Percentiles rank a stretch among this genome's conserved stretches.
phyloP scores from a whole-genome alignment of 495 filamentous ascomycete species.

The Parachaetomium inaequale region DNA sequence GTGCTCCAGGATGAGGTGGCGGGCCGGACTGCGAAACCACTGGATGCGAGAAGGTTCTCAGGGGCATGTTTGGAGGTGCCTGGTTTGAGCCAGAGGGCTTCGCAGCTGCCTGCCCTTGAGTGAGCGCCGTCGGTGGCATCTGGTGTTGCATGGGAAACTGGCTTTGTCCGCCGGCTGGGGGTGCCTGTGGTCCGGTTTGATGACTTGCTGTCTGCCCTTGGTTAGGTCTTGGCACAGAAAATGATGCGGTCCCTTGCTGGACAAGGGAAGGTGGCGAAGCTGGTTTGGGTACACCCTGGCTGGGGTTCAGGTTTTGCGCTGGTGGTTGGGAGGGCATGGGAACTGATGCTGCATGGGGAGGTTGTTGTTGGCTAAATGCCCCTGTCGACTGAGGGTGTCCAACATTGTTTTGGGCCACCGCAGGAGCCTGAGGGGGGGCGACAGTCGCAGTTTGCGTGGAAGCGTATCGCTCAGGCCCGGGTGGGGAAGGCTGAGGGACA shows the following conservation, averaged over 20 bases:
- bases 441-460: background rate
- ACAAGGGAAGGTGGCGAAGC: background rate
- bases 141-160: background rate
- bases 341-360: too few relatives aligned
- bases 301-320: background rate
- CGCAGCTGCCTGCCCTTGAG: background rate
- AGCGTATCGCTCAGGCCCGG: background rate
- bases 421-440: background rate
- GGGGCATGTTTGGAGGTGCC: background rate
- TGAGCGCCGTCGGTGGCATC: background rate
- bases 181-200: background rate
- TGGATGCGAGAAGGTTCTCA: background rate
- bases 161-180: background rate
- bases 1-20: constrained; percentile 7
- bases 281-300: background rate
- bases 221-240: background rate
- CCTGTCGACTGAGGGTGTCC: background rate
- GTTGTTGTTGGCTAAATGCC: background rate
- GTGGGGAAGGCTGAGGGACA: background rate
- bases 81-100: background rate
- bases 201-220: background rate
- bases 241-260: background rate
- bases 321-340: background rate
- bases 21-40: background rate
- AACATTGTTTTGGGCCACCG: background rate